Conservation (phyloP, 305 asterid species). For the Plantago coronopus region DNA sequence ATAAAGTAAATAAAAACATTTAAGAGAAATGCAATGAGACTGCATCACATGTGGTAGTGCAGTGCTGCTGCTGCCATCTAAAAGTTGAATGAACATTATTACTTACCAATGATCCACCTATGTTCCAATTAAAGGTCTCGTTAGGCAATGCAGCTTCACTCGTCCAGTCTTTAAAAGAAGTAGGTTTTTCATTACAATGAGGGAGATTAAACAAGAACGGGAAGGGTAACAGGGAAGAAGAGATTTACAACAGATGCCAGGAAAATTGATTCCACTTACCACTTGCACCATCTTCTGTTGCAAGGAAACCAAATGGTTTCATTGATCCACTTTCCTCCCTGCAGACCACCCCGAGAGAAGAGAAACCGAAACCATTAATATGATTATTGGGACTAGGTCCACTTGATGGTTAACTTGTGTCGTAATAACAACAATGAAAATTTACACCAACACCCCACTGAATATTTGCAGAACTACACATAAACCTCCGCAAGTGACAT, state of each 20-base stretch:
- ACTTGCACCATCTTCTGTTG: conserved; percentile 36
- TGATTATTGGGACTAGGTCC: conserved; percentile 14
- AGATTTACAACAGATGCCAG: background rate
- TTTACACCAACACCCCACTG: too few relatives aligned
- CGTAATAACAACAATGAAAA: background rate
- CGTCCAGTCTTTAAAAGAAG: conserved; percentile 61
- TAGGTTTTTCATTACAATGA: conserved; percentile 24
- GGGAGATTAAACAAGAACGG: conserved; percentile 13
- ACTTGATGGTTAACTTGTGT: background rate
- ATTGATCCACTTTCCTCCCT: conserved; percentile 55
- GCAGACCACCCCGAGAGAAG: conserved; percentile 21
- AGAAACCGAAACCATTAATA: conserved; percentile 11
- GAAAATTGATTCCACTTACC: conserved; percentile 8
- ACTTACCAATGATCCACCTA: conserved; percentile 54
- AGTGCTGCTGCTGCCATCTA: conserved; percentile 7
- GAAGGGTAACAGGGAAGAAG: background rate
- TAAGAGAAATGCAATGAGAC: background rate
- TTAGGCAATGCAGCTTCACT: conserved; percentile 46
- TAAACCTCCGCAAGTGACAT: too few relatives aligned
- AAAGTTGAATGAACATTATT: conserved; percentile 14
- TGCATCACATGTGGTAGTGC: conserved; percentile 2
- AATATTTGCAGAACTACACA: too few relatives aligned
- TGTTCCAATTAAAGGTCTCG: conserved; percentile 56
- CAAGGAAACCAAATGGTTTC: conserved; percentile 77
- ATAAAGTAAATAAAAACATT: too few relatives aligned